Base-by-base conservation (phyloP, 75 land plant genomes). In the Larix kaempferi region DNA sequence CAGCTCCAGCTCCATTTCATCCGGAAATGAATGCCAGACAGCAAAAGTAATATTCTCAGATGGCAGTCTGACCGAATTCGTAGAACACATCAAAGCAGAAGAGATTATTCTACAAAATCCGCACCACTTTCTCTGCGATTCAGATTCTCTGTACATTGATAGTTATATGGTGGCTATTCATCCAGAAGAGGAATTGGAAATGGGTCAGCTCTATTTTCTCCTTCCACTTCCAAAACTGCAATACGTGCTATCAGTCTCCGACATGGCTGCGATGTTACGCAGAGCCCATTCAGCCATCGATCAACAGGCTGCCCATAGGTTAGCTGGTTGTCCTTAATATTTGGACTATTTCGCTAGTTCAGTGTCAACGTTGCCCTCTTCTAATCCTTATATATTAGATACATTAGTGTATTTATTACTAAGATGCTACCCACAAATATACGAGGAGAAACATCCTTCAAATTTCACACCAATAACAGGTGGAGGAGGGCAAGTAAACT, bases 201-300 rank as follows among this genome's bases (percentile, higher is more conserved):
- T 71, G 0, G 84, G 76, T 6, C 84, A 79, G 22, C 41, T 85
- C 12, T 85, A 85, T 72, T 85, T 85, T 77, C 61, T 82, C 69
- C 15, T 86, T 71, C 88, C 88, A 2, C 69, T 74, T 3, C n/a
- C 76, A 16, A 37, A 22, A 16, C 19, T 78, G 57, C 39, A 59
- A 52, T 17, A 29, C 26, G 74, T 73, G 2, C 80, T 80, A n/a
- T 74, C 88, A 11, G 72, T 74, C 12, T 58, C 79, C 6, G 80
- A 86, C 71, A 39, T 86, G 63, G 83, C 84, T 33, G 58, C 57
- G 29, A 79, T 83, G 26, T 85, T 84, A 57, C 52, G 74, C 26
- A 83, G 57, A 77, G 88, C 88, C 23, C 74, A 77, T 69, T 56
- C 74, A 1, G 78, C 76, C 6, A 29, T 77, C 23, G 15, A 56